These are phyloP conservation scores for Penicillium cosmopolitanum DNA, from an alignment of 495 filamentous ascomycete species.

Conservation along the genomic window DNA sequence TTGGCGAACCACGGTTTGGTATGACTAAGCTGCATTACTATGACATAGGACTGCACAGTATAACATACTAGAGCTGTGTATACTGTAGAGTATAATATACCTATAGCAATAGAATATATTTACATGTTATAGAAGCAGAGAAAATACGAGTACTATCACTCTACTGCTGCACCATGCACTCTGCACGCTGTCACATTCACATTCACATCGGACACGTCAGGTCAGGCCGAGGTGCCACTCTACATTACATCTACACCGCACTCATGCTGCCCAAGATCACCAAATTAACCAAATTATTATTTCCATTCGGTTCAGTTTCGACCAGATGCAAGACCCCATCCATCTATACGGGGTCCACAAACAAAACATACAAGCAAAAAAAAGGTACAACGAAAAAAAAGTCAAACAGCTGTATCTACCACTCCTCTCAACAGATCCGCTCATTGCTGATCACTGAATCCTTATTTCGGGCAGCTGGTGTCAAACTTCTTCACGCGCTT, in stretches of 20 bases:
- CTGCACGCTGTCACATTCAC: neutral
- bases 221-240: neutral
- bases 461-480: constrained; percentile 52
- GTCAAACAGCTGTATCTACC: constrained; percentile 2
- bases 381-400: constrained; percentile 6
- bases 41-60: neutral
- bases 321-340: constrained; percentile 1
- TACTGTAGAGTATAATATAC: no score
- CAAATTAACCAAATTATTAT: constrained; percentile 8
- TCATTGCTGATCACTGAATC: neutral
- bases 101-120: neutral
- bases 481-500: constrained; percentile 67
- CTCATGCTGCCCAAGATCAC: constrained; percentile 1
- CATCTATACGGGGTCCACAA: constrained; percentile 14
- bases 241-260: constrained; percentile 1
- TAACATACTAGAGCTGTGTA: no score
- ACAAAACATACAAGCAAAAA: constrained; percentile 17
- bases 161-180: no score
- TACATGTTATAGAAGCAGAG: no score
- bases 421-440: neutral
- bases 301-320: constrained; percentile 10
- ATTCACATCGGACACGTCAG: neutral
- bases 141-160: no score
- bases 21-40: constrained; percentile 3
- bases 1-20: constrained; percentile 43